phyloP scores from a whole-genome alignment of 176 grass and related monocot species.

The Lolium multiflorum region DNA sequence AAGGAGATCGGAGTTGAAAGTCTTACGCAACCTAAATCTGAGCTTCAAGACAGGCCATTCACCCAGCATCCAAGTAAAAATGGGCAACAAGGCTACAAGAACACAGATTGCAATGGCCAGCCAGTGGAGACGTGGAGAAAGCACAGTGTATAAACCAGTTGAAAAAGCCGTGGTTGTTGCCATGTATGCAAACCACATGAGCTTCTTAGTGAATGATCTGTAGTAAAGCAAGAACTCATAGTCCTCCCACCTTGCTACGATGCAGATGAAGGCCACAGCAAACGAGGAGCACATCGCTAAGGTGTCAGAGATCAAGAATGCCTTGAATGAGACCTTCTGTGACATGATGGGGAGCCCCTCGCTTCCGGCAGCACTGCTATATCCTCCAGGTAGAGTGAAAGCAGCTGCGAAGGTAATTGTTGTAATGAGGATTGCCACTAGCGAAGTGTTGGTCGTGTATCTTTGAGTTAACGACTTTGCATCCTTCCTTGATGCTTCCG shows the following conservation, averaged over 20 bases:
- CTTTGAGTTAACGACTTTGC: not conserved
- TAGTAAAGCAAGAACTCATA: constrained; percentile 27
- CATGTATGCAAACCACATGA: constrained; percentile 3
- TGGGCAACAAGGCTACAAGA: not conserved
- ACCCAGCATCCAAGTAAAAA: not conserved
- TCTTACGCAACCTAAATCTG: not conserved
- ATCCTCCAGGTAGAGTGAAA: constrained; percentile 20
- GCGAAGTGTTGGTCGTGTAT: not conserved
- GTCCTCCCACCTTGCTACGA: constrained; percentile 46
- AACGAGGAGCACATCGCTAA: constrained; percentile 36
- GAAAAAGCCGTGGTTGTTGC: too few species aligned
- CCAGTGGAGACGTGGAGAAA: not conserved
- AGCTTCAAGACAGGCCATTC: constrained; percentile 3
- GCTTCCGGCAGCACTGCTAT: not conserved
- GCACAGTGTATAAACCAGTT: too few species aligned
- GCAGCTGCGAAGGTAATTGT: not conserved
- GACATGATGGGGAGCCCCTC: constrained; percentile 29
- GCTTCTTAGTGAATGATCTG: not conserved
- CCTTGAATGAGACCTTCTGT: not conserved
- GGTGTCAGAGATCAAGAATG: constrained; percentile 40
- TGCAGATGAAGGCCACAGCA: constrained; percentile 39
- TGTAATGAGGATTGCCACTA: not conserved
- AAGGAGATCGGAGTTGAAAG: not conserved
- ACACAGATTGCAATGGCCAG: not conserved
- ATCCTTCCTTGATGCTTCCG: not conserved